phyloP scores from a whole-genome alignment of 2,329 filamentous ascomycete genomes.

The Aspergillus fischeri region DNA sequence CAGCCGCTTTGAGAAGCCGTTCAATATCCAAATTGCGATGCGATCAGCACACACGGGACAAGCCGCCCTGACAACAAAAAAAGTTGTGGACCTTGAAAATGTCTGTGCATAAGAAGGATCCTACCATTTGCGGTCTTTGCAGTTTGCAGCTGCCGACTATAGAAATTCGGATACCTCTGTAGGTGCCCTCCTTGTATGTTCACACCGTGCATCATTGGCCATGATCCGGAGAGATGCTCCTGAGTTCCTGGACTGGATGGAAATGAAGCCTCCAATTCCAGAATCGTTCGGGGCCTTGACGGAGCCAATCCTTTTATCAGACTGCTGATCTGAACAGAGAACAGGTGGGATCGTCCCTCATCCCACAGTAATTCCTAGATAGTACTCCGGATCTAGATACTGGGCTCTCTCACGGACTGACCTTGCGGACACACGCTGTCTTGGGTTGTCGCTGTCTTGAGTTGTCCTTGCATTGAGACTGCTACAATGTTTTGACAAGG shows the following conservation, averaged over 20 bases:
- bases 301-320: no score
- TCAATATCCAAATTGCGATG: background rate
- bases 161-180: no score
- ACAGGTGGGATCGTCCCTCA: background rate
- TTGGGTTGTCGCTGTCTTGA: no score
- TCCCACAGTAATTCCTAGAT: background rate
- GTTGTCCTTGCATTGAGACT: background rate
- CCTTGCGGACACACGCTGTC: background rate
- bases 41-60: background rate
- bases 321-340: background rate
- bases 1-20: background rate
- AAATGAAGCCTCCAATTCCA: no score
- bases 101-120: background rate
- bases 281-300: no score
- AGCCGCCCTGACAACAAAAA: background rate
- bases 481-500: background rate
- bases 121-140: no score
- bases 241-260: no score
- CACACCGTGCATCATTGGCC: no score
- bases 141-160: no score
- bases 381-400: no score
- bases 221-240: no score
- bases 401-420: background rate
- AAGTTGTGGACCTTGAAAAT: background rate
- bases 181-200: no score